Conservation (phyloP, 768 basidiomycete species). For the Russula foetens region DNA sequence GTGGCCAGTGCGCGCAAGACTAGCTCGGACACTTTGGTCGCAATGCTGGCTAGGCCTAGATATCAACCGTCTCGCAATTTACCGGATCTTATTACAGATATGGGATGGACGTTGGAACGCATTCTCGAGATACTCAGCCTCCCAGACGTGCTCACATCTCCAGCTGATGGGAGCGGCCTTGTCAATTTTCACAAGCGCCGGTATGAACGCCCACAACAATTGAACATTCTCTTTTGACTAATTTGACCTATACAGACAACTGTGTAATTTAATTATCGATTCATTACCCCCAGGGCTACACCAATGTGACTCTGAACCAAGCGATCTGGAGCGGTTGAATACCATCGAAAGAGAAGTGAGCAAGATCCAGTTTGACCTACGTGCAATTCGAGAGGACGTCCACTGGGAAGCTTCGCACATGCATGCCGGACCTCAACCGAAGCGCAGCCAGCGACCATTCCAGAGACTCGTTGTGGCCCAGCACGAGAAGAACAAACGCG, state of each 20-base stretch:
- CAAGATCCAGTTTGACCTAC: slow-evolving; percentile 56
- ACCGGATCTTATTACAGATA: slow-evolving; percentile 53
- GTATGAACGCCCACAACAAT: slow-evolving; percentile 31
- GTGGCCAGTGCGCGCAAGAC: slow-evolving; percentile 56
- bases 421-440: slow-evolving; percentile 39
- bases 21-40: slow-evolving; percentile 50
- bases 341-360: slow-evolving; percentile 65
- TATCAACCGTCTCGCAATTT: slow-evolving; percentile 36
- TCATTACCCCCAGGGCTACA: slow-evolving; percentile 38
- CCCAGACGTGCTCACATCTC: slow-evolving; percentile 57
- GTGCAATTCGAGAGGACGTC: slow-evolving; percentile 69
- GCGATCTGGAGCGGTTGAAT: slow-evolving; percentile 69
- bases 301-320: slow-evolving; percentile 50
- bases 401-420: slow-evolving; percentile 49
- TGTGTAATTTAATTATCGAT: slow-evolving; percentile 56
- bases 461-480: slow-evolving; percentile 53
- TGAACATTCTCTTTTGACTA: slow-evolving; percentile 7
- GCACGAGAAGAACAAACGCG: slow-evolving; percentile 76
- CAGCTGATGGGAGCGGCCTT: slow-evolving; percentile 46
- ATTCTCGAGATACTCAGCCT: slow-evolving; percentile 71
- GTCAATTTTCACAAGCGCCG: slow-evolving; percentile 81
- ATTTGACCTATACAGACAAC: slow-evolving; percentile 38
- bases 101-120: slow-evolving; percentile 78
- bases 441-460: slow-evolving; percentile 57
- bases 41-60: slow-evolving; percentile 46